Base-by-base conservation (phyloP, 495 filamentous ascomycete genomes). In the Penicillium fimorum region DNA sequence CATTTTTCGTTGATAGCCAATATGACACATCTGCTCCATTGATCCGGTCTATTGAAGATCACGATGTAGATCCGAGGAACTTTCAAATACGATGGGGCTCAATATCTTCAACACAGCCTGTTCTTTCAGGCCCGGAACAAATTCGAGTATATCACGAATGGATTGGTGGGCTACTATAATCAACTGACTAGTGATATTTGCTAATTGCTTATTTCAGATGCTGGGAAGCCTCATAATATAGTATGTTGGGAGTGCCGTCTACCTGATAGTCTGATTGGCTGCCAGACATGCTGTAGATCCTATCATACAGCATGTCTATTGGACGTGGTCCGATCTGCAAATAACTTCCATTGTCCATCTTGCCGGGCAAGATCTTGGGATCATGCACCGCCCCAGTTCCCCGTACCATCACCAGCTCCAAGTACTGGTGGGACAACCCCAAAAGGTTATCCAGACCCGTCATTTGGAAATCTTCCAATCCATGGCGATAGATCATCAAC, bases 271-370 rank as follows among this genome's bases (percentile, higher is more conserved):
- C 29, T 74, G 29, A 60, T 72, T 29, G 49, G 43, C 6, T 74
- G 71, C 54, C 57, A 58, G 41, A 70, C 68, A 2, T 74, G 71
- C 57, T 71, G 68, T 55, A 64, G 71, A 56, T 66, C 71, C 15
- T 72, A 72, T 49, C 71, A 74, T 52, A 48, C 49, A 40, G 51
- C 57, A n/a, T 74, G 71, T 40, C 44, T 74, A 22, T 20, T 59
- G 22, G 33, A 47, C 32, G 40, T 54, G 13, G 51, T 54, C 15
- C 51, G 51, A 22, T 54, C 37, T 12, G 47, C 40, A 17, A 35
- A 32, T 6, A 41, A 56, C 6, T 71, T 71, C 47, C 42, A 64
- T 48, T 73, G 68, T 22, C 61, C 64, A 10, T 59, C 66, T 17
- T 73, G 70, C 38, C 65, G 40, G 25, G 40, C 33, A 15, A 62